A percentile compares a stretch with the other conserved stretches of the same genome.
Evolutionary conservation across 345 rosid species (phyloP).

Genomic region (Durio zibethinus): DNA sequence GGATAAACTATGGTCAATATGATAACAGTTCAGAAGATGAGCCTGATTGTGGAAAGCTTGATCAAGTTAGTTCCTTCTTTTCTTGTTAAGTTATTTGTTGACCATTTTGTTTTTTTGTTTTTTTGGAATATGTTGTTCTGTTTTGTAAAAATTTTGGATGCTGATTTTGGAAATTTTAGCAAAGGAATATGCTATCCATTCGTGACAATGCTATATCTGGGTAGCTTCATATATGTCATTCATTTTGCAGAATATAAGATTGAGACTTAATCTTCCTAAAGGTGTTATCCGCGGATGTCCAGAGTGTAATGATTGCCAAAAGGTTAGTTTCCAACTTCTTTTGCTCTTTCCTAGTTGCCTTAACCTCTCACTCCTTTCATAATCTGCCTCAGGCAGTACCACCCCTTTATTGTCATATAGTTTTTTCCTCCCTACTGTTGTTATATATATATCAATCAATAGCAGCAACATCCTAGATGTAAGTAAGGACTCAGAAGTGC

Average conservation of each 20-base stretch:
- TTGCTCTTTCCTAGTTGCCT: neutral
- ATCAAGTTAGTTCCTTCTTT: constrained; percentile 44
- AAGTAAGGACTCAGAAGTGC: neutral
- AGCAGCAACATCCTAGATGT: neutral
- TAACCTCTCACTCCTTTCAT: neutral
- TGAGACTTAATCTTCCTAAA: constrained; percentile 57
- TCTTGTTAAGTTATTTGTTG: neutral
- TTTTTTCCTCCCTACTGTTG: neutral
- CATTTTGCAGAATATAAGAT: constrained; percentile 46
- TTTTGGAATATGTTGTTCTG: neutral
- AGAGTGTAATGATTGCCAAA: constrained; percentile 77
- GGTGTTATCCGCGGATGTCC: constrained; percentile 82
- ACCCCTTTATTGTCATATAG: neutral
- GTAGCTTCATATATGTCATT: constrained; percentile 2
- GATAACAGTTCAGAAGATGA: constrained; percentile 49
- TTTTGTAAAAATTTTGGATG: neutral
- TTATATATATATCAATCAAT: constrained; percentile 6
- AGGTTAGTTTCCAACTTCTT: constrained; percentile 47
- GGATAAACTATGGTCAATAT: constrained; percentile 51
- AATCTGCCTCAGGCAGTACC: neutral
- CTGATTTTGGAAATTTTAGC: constrained; percentile 8
- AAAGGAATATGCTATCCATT: neutral
- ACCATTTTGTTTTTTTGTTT: neutral
- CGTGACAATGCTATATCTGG: neutral
- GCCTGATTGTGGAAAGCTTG: constrained; percentile 41